A percentile compares a stretch with the other conserved stretches of the same genome.
Evolutionary conservation across 108 stramenopile genomes (phyloP).

Genomic region (Fragilaria radians): DNA sequence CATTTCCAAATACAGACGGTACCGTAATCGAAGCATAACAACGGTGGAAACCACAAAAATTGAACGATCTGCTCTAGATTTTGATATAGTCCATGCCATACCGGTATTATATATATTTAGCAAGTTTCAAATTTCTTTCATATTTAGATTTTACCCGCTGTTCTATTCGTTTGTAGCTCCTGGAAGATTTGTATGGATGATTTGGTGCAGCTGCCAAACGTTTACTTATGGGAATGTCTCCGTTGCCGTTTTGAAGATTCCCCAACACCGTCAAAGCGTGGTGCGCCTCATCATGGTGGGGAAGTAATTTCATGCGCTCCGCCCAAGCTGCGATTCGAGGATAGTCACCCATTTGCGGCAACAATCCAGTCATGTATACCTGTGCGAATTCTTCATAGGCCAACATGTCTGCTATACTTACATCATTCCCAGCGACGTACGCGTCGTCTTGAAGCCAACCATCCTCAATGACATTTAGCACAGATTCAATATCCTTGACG

Average conservation of each 20-base stretch:
- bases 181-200: constrained; percentile 11
- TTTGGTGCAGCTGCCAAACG: constrained; percentile 27
- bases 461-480: constrained; percentile 8
- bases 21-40: constrained; percentile 1
- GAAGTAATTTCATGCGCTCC: constrained; percentile 13
- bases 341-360: constrained; percentile 2
- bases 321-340: constrained; percentile 18
- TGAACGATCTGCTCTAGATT: too few relatives aligned
- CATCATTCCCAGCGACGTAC: constrained; percentile 20
- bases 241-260: constrained; percentile 5
- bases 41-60: too few relatives aligned
- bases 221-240: constrained; percentile 12
- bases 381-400: constrained; percentile 30
- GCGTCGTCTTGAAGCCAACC: constrained; percentile 14
- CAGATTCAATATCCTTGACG: background rate
- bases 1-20: constrained; percentile 15
- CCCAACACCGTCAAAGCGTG: constrained; percentile 16
- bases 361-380: constrained; percentile 18
- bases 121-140: too few relatives aligned
- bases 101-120: too few relatives aligned
- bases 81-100: too few relatives aligned
- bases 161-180: constrained; percentile 22
- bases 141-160: too few relatives aligned
- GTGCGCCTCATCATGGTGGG: constrained; percentile 29
- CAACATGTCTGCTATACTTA: constrained; percentile 33